Evolutionary conservation across 2,329 filamentous ascomycete genomes (phyloP).

Genomic region (Colletotrichum costaricense): DNA sequence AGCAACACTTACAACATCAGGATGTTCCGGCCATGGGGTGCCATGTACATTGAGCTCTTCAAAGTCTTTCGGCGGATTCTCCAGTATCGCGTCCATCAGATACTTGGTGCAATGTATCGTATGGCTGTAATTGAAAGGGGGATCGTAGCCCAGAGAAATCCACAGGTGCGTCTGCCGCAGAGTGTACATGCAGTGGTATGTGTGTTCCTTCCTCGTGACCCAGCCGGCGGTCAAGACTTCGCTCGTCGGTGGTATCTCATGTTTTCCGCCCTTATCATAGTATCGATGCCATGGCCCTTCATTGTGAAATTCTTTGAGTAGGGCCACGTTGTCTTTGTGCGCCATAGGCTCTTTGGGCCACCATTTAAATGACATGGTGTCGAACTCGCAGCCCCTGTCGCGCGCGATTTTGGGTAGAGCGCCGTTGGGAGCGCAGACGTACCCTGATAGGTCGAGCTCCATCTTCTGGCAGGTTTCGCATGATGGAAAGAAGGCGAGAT

Average conservation of each 20-base stretch:
- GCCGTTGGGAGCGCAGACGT: slow-evolving; percentile 21
- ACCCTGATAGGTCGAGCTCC: slow-evolving; percentile 8
- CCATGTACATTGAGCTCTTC: slow-evolving; percentile 15
- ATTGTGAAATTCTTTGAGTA: slow-evolving; percentile 8
- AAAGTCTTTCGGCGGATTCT: slow-evolving; percentile 25
- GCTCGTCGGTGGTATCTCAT: slow-evolving; percentile 22
- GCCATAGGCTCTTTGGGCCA: slow-evolving; percentile 13
- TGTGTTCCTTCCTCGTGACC: slow-evolving; percentile 21
- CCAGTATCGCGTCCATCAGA: slow-evolving; percentile 19
- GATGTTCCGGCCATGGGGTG: slow-evolving; percentile 26
- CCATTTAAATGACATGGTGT: slow-evolving; percentile 29
- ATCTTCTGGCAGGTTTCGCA: slow-evolving; percentile 12
- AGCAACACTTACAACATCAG: slow-evolving; percentile 12
- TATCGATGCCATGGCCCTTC: slow-evolving; percentile 22
- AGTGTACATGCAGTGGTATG: slow-evolving; percentile 24
- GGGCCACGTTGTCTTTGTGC: slow-evolving; percentile 8
- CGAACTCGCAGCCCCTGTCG: slow-evolving; percentile 26
- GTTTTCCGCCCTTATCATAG: slow-evolving; percentile 23
- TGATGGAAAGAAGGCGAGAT: slow-evolving; percentile 20
- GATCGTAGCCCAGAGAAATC: slow-evolving; percentile 15
- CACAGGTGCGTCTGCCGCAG: slow-evolving; percentile 19
- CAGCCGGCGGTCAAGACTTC: slow-evolving; percentile 13
- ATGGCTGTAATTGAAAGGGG: slow-evolving; percentile 23
- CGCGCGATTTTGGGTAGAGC: slow-evolving; percentile 21
- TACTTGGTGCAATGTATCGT: slow-evolving; percentile 26